Conservation (phyloP, 805 yeast species). For the Barnettozyma botsteinii region DNA sequence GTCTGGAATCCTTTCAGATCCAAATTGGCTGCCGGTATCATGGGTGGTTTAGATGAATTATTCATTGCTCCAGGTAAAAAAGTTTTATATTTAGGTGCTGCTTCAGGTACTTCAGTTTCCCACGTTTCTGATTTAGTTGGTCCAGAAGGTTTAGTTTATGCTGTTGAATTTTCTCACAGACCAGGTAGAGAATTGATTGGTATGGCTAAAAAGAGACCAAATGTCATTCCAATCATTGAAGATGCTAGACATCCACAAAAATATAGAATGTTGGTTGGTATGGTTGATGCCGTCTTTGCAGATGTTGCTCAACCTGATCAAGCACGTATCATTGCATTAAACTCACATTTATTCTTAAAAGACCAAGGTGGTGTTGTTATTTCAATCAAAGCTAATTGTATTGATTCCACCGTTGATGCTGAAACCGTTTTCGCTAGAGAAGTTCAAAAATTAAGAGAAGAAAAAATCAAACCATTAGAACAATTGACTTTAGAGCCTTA, state of each 20-base stretch:
- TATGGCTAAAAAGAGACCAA: slow-evolving; percentile 99
- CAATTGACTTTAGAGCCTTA: slow-evolving; percentile 99
- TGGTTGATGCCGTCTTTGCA: slow-evolving; percentile 98
- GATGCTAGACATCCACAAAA: slow-evolving; percentile 99
- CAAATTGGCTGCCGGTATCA: slow-evolving; percentile 98
- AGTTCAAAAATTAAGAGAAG: slow-evolving; percentile 98
- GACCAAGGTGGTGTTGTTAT: slow-evolving; percentile 98
- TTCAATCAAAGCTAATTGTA: slow-evolving; percentile 99
- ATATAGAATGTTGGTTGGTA: slow-evolving; percentile 97
- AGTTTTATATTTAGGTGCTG: slow-evolving; percentile 97
- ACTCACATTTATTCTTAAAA: slow-evolving; percentile 96
- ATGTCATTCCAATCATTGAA: slow-evolving; percentile 96
- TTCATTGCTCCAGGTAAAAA: slow-evolving; percentile 98
- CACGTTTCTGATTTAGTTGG: slow-evolving; percentile 98
- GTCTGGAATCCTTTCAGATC: slow-evolving; percentile 99
- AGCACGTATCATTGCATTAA: slow-evolving; percentile 98
- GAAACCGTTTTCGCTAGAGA: slow-evolving; percentile 99
- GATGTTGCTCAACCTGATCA: slow-evolving; percentile 99
- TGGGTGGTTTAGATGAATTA: slow-evolving; percentile 98
- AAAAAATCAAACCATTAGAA: slow-evolving; percentile 96
- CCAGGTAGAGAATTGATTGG: slow-evolving; percentile 99
- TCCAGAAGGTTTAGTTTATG: slow-evolving; percentile 98
- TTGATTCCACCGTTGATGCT: slow-evolving; percentile 98
- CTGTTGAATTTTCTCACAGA: slow-evolving; percentile 99
- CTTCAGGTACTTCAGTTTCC: slow-evolving; percentile 98